phyloP scores from a whole-genome alignment of 208 protist genomes.

The Wallacemonas rigidus region DNA sequence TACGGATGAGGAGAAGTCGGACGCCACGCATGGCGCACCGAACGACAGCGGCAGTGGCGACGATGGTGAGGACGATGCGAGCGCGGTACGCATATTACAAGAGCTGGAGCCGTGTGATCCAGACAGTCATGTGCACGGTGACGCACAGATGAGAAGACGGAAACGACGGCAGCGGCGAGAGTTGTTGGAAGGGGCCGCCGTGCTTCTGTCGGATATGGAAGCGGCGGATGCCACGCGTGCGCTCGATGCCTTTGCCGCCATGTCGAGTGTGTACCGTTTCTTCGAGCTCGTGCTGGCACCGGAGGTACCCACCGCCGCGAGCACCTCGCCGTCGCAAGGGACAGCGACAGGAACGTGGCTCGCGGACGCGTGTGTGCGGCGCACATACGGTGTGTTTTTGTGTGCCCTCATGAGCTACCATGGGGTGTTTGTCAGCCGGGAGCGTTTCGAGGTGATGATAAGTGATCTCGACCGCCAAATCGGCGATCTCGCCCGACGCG shows the following conservation, averaged over 20 bases:
- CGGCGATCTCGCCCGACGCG: constrained; percentile 24
- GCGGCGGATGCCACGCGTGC: background rate
- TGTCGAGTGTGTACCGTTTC: constrained; percentile 12
- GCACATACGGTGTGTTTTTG: constrained; percentile 60
- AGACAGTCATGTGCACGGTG: background rate
- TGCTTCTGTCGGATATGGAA: background rate
- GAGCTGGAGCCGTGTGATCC: background rate
- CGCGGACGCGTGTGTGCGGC: constrained; percentile 36
- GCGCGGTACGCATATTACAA: too few species aligned
- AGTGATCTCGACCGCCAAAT: constrained; percentile 47
- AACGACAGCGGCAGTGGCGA: too few species aligned
- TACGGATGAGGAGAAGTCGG: background rate
- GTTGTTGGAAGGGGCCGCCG: background rate
- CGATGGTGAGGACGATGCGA: background rate
- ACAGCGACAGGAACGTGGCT: background rate
- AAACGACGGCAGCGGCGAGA: background rate
- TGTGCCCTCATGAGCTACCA: constrained; percentile 79
- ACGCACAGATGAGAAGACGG: background rate
- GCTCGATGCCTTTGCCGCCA: background rate
- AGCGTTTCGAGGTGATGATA: constrained; percentile 37
- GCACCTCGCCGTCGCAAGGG: background rate
- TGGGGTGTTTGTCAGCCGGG: constrained; percentile 61
- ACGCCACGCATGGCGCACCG: background rate
- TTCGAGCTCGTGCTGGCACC: background rate
- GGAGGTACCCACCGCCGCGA: background rate